These are phyloP conservation scores for Pichia norvegensis DNA, from an alignment of 1,139 yeast species.

Conservation along the genomic window DNA sequence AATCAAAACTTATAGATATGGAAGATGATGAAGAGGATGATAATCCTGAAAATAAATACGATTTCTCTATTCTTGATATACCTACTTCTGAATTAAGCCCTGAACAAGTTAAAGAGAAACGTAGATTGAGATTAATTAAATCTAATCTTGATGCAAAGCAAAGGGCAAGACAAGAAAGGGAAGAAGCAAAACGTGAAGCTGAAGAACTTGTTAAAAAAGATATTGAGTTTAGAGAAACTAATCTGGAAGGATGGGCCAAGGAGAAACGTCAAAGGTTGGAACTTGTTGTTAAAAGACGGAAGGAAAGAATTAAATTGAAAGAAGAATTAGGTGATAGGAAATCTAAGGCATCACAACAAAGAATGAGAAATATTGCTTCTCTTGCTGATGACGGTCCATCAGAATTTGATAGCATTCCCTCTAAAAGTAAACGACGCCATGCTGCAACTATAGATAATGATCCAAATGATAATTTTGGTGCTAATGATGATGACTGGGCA, in stretches of 20 bases:
- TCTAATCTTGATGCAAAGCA: conserved; percentile 86
- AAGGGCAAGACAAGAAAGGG: conserved; percentile 75
- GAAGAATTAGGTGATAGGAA: conserved; percentile 82
- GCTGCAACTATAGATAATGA: conserved; percentile 71
- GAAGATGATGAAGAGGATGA: conserved; percentile 48
- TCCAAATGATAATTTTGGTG: conserved; percentile 91
- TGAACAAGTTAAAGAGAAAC: conserved; percentile 78
- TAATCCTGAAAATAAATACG: conserved; percentile 37
- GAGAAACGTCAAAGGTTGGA: conserved; percentile 59
- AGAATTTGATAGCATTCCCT: conserved; percentile 9
- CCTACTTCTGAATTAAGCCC: conserved; percentile 79
- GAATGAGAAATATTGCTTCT: conserved; percentile 88
- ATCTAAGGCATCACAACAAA: conserved; percentile 82
- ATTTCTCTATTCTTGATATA: conserved; percentile 70
- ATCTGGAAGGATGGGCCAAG: conserved; percentile 73
- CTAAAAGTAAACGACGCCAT: conserved; percentile 43
- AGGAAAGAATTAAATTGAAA: conserved; percentile 61
- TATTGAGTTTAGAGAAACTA: conserved; percentile 66
- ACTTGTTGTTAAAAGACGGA: conserved; percentile 46
- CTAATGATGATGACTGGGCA: conserved; percentile 94
- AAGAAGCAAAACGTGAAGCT: conserved; percentile 43
- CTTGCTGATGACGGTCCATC: conserved; percentile 60
- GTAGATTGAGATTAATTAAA: conserved; percentile 72
- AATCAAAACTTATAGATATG: conserved; percentile 57
- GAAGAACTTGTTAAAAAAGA: conserved; percentile 55